A percentile compares a stretch with the other conserved stretches of the same genome.
phyloP scores from a whole-genome alignment of 345 rosid genomes.

The Excoecaria agallocha region DNA sequence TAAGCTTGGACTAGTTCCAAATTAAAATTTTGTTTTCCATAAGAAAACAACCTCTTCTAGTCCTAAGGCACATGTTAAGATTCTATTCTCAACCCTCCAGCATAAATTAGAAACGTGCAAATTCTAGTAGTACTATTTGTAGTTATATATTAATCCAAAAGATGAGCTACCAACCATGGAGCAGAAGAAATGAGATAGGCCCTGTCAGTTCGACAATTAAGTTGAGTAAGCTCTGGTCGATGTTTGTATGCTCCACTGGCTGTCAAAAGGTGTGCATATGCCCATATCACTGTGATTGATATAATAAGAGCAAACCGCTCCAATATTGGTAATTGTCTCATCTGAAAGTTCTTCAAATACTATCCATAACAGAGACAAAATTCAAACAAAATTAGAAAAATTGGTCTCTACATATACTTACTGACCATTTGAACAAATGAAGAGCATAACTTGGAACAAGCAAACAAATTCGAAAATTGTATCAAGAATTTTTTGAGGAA shows the following conservation, averaged over 20 bases:
- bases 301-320: constrained; percentile 89
- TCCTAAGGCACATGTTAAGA: no score
- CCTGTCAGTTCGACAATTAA: constrained; percentile 86
- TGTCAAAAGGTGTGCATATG: constrained; percentile 93
- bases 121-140: no score
- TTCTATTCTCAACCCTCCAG: no score
- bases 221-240: constrained; percentile 68
- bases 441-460: neutral
- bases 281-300: constrained; percentile 79
- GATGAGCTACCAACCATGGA: constrained; percentile 63
- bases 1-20: no score
- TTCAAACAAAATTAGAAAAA: neutral
- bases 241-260: constrained; percentile 97
- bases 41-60: no score
- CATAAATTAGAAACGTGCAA: no score
- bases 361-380: constrained; percentile 21
- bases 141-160: neutral
- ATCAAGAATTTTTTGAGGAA: no score
- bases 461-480: no score
- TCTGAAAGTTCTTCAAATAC: constrained; percentile 80
- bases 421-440: neutral
- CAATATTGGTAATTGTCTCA: constrained; percentile 61
- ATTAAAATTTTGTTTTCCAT: no score
- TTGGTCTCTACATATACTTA: neutral
- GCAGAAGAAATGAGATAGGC: constrained; percentile 98